Percentiles rank a stretch among this genome's conserved stretches.
phyloP scores from a whole-genome alignment of 257 asterid genomes.

The Forsythia viridissima region DNA sequence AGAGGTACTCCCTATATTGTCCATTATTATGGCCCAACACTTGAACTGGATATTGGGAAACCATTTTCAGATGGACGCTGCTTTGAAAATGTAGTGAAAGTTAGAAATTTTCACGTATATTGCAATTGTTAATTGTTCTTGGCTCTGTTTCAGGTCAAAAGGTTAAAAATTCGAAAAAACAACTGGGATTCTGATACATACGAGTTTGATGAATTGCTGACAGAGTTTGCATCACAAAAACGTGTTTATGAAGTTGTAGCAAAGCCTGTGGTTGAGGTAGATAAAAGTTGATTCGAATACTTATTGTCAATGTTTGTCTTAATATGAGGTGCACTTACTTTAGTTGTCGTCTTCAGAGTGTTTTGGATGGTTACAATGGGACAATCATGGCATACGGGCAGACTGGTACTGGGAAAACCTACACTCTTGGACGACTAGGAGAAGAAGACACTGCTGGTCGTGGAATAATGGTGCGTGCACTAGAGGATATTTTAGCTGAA shows the following conservation, averaged over 20 bases:
- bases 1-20: constrained; percentile 49
- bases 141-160: constrained; percentile 59
- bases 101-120: background rate
- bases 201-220: constrained; percentile 87
- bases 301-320: constrained; percentile 13
- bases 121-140: constrained; percentile 10
- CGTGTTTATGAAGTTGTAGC: constrained; percentile 96
- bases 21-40: background rate
- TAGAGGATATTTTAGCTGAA: constrained; percentile 79
- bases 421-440: constrained; percentile 82
- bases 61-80: constrained; percentile 9
- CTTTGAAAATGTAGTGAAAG: background rate
- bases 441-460: constrained; percentile 81
- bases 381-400: constrained; percentile 96
- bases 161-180: constrained; percentile 78
- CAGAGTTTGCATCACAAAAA: constrained; percentile 83
- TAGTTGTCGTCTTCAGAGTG: constrained; percentile 59
- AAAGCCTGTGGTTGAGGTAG: constrained; percentile 95
- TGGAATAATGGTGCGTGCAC: constrained; percentile 90
- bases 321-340: background rate
- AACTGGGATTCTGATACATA: constrained; percentile 92
- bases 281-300: constrained; percentile 4
- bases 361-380: constrained; percentile 92
- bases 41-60: constrained; percentile 2
- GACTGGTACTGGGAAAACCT: constrained; percentile 96